Evolutionary conservation across 257 asterid genomes (phyloP).

Genomic region (Jaltomata sinuosa): DNA sequence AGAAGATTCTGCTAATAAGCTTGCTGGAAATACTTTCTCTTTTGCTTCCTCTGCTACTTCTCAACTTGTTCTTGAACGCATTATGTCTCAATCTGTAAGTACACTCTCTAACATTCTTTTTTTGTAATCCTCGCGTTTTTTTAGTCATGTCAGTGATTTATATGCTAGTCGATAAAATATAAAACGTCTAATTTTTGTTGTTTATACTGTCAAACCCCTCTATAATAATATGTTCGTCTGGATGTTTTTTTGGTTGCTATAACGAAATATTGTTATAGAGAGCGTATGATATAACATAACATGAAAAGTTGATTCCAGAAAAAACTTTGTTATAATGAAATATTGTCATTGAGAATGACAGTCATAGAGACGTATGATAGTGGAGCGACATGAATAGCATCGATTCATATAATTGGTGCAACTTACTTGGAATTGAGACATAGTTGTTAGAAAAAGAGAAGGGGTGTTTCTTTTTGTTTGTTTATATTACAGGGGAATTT

Average conservation of each 20-base stretch:
- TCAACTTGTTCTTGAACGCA: conserved; percentile 95
- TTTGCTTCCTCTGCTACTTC: conserved; percentile 95
- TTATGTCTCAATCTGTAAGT: conserved; percentile 94
- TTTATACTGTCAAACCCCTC: no score
- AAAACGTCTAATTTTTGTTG: neutral
- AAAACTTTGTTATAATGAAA: neutral
- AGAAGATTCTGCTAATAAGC: conserved; percentile 48
- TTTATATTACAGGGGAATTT: neutral
- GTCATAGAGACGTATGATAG: neutral
- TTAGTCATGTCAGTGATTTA: neutral
- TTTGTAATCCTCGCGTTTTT: neutral
- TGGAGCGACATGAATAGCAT: neutral
- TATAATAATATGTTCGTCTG: no score
- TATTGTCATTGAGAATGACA: neutral
- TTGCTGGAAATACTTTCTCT: conserved; percentile 80
- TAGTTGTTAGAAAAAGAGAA: neutral
- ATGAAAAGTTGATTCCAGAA: neutral
- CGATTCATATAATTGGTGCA: neutral
- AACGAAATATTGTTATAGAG: neutral
- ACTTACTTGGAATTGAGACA: neutral
- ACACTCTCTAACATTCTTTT: neutral
- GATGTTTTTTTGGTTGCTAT: no score
- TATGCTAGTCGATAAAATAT: neutral
- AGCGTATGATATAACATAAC: neutral
- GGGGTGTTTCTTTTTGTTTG: neutral